Conservation (phyloP, 345 rosid genomes). For the Eutrema yunnanense region DNA sequence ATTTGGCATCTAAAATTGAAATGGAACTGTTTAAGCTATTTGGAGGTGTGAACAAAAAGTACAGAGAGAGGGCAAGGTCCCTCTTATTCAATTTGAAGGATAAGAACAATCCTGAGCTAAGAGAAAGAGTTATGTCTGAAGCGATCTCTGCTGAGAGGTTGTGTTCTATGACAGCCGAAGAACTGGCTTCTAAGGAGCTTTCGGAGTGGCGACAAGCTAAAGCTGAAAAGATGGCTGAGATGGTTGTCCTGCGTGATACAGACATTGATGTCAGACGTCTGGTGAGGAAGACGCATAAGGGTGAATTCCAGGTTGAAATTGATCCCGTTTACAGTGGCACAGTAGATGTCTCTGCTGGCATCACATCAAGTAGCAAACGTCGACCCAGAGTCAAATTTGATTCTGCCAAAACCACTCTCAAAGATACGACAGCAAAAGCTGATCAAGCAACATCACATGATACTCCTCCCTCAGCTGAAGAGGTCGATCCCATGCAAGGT, state of each 20-base stretch:
- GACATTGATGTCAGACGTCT: slow-evolving; percentile 72
- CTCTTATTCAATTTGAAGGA: slow-evolving; percentile 92
- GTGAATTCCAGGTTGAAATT: slow-evolving; percentile 89
- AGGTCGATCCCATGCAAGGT: slow-evolving; percentile 33
- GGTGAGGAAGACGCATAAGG: slow-evolving; percentile 97
- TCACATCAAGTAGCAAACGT: slow-evolving; percentile 29
- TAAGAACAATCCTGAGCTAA: slow-evolving; percentile 84
- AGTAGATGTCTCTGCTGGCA: slow-evolving; percentile 59
- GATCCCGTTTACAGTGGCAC: slow-evolving; percentile 52
- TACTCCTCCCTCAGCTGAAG: slow-evolving; percentile 58
- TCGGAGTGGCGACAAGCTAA: slow-evolving; percentile 97
- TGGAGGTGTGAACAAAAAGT: slow-evolving; percentile 97
- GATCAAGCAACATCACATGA: slow-evolving; percentile 30
- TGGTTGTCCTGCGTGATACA: slow-evolving; percentile 83
- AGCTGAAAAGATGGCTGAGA: slow-evolving; percentile 94
- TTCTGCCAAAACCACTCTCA: slow-evolving; percentile 29
- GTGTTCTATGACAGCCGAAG: slow-evolving; percentile 96
- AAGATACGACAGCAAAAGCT: slow-evolving; percentile 28
- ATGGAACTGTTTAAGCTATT: slow-evolving; percentile 74
- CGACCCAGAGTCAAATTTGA: slow-evolving; percentile 24
- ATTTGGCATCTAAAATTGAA: slow-evolving; percentile 72
- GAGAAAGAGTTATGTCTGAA: slow-evolving; percentile 79
- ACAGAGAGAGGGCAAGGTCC: slow-evolving; percentile 92
- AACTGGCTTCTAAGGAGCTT: slow-evolving; percentile 97
- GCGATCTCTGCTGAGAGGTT: slow-evolving; percentile 67